A percentile compares a stretch with the other conserved stretches of the same genome.
Conservation (phyloP, 495 filamentous ascomycete genomes). For the Aspergillus sclerotioniger region DNA sequence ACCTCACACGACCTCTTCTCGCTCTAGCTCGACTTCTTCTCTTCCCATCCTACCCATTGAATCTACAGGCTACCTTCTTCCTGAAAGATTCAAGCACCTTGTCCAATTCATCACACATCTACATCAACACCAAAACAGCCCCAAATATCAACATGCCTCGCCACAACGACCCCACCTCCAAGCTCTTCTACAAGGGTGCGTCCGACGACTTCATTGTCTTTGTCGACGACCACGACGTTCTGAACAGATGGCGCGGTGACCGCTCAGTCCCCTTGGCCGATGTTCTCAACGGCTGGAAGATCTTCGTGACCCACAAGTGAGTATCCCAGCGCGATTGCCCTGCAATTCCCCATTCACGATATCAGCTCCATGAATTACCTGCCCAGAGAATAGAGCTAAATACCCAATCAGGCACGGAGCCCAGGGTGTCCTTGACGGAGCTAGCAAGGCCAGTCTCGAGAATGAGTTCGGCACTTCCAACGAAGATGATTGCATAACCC, state of each 20-base stretch:
- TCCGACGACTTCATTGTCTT: slow-evolving; percentile 91
- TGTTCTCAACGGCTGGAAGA: slow-evolving; percentile 84
- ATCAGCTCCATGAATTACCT: not conserved
- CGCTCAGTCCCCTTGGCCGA: slow-evolving; percentile 73
- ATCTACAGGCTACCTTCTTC: not conserved
- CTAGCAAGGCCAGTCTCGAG: slow-evolving; percentile 70
- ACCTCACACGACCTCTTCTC: slow-evolving; percentile 16
- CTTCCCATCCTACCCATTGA: not conserved
- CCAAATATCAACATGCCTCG: slow-evolving; percentile 63
- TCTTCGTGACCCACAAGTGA: slow-evolving; percentile 90
- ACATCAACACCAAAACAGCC: slow-evolving; percentile 12
- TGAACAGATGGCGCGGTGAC: slow-evolving; percentile 82
- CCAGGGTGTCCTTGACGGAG: slow-evolving; percentile 73
- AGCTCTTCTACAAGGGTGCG: slow-evolving; percentile 88
- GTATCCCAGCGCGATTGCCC: slow-evolving; percentile 21
- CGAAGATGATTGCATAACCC: slow-evolving; percentile 72
- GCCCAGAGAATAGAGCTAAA: not conserved
- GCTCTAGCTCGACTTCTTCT: slow-evolving; percentile 17
- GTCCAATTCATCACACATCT: slow-evolving; percentile 3
- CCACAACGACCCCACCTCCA: slow-evolving; percentile 69
- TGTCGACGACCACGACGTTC: slow-evolving; percentile 67
- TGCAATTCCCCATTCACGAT: not conserved
- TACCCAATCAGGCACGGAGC: slow-evolving; percentile 67
- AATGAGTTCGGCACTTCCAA: slow-evolving; percentile 81
- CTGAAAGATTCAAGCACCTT: slow-evolving; percentile 10